Base-by-base conservation (phyloP, 208 protist genomes). In the Leishmania mexicana region DNA sequence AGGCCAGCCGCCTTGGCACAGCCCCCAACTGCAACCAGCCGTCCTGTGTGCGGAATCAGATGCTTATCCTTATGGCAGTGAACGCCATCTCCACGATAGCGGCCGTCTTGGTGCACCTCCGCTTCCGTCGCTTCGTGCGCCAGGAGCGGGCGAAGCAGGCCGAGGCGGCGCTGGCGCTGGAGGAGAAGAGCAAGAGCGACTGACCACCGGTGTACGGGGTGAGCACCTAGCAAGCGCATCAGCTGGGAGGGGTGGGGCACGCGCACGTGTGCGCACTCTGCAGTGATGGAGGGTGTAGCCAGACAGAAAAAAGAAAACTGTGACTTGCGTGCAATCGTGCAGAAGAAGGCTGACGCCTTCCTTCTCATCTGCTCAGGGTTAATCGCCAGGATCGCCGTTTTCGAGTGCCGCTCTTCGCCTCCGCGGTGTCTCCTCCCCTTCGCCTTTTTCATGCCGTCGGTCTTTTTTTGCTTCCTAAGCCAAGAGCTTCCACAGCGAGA, bases 61-160 rank as follows among this genome's bases (percentile, higher is more conserved):
- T 94, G 88, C 88, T 85, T 58, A 92, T 97, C 64, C 85, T 97
- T 17, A 88, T 97, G 88, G 86, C 81, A 10, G 86, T 93, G n/a
- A 95, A 96, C 71, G 78, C 83, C 21, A 3, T 94, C 38, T 85
- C 90, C 38, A 87, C 80, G 1, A 40, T 75, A 19, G 81, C 87
- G 1, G 87, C 83, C 15, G 6, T 85, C 19, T 21, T 89, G 49
- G 81, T 86, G 47, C 90, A 96, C 84, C 80, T 86, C 75, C 89
- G 93, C 47, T 96, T 89, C 84, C 64, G 67, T 13, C 85, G 91
- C 40, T 95, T 92, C 62, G 85, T 90, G 79, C 54, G 42, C 31
- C 81, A 83, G 8, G 83, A 90, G 81, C 84, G 85, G 1, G 68
- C 71, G 11, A 80, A 88, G 60, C 58, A 79, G 79, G 85, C 38